These are phyloP conservation scores for Ettlia oleoabundans DNA, from an alignment of 139 green algal genomes.

Conservation along the genomic window DNA sequence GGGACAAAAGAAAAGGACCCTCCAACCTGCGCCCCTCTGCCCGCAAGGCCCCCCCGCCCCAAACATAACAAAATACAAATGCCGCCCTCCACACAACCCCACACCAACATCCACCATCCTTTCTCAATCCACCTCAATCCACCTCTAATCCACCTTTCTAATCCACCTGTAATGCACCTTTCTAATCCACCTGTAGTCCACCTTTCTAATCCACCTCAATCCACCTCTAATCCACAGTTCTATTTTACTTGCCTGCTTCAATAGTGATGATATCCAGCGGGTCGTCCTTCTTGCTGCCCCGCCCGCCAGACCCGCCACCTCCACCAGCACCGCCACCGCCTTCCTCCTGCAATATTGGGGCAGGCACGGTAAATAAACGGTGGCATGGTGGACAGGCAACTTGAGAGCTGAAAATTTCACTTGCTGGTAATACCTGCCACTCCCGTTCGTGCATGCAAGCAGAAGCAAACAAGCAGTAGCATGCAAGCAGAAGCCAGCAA, in stretches of 20 bases:
- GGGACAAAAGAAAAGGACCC: too few relatives aligned
- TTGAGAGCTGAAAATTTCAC: too few relatives aligned
- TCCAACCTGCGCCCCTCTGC: too few relatives aligned
- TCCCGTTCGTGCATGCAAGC: too few relatives aligned
- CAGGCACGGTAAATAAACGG: neutral
- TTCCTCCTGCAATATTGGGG: neutral
- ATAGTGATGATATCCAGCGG: conserved; percentile 30
- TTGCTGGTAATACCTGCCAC: too few relatives aligned
- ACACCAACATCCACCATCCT: too few relatives aligned
- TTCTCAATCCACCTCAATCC: too few relatives aligned
- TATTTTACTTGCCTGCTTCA: conserved; percentile 8
- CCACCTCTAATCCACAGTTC: neutral
- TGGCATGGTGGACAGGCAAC: neutral
- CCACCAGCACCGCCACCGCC: neutral
- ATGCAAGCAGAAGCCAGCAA: neutral
- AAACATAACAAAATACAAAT: too few relatives aligned
- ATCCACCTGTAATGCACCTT: neutral
- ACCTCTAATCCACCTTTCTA: too few relatives aligned
- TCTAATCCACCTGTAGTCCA: neutral
- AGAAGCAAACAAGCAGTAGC: neutral
- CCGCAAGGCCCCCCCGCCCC: too few relatives aligned
- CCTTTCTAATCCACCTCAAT: neutral
- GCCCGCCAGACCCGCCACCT: too few relatives aligned
- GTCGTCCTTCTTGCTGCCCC: conserved; percentile 13
- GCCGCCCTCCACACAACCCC: too few relatives aligned